Evolutionary conservation across 1,284 basidiomycete species (phyloP).

Genomic region (Fomitopsis palustris): DNA sequence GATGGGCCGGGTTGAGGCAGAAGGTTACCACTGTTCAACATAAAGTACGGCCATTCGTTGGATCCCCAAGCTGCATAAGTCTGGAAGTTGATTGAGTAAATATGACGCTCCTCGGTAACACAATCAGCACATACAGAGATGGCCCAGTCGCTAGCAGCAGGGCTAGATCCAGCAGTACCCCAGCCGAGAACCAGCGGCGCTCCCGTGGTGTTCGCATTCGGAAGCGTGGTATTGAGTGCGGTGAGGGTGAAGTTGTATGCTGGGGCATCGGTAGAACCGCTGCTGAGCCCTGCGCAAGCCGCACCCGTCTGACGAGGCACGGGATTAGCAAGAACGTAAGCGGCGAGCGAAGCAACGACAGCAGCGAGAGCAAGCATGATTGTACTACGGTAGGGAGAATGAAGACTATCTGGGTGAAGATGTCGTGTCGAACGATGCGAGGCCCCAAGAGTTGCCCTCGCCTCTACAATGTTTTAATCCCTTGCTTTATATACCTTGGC

Average conservation of each 20-base stretch:
- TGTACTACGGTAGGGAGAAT: neutral
- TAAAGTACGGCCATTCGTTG: conserved; percentile 6
- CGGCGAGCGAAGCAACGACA: neutral
- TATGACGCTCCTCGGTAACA: no score
- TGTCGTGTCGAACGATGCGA: no score
- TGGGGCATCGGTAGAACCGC: neutral
- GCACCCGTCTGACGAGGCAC: neutral
- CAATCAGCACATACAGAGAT: conserved; percentile 3
- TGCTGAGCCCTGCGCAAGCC: conserved; percentile 4
- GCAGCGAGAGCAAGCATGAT: neutral
- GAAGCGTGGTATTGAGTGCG: conserved; percentile 4
- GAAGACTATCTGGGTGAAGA: neutral
- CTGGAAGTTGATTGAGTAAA: neutral
- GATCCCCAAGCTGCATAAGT: conserved; percentile 2
- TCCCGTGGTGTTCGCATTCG: conserved; percentile 7
- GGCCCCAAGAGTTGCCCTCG: no score
- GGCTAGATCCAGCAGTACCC: neutral
- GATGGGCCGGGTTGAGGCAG: neutral
- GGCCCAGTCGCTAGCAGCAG: neutral
- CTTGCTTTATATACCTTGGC: no score
- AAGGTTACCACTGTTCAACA: neutral
- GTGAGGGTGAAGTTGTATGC: conserved; percentile 12
- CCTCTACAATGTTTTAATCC: no score
- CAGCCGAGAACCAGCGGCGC: conserved; percentile 8
- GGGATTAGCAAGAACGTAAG: neutral